Percentiles rank a stretch among this genome's conserved stretches.
Evolutionary conservation across 345 rosid species (phyloP).

Genomic region (Brassica cretica): DNA sequence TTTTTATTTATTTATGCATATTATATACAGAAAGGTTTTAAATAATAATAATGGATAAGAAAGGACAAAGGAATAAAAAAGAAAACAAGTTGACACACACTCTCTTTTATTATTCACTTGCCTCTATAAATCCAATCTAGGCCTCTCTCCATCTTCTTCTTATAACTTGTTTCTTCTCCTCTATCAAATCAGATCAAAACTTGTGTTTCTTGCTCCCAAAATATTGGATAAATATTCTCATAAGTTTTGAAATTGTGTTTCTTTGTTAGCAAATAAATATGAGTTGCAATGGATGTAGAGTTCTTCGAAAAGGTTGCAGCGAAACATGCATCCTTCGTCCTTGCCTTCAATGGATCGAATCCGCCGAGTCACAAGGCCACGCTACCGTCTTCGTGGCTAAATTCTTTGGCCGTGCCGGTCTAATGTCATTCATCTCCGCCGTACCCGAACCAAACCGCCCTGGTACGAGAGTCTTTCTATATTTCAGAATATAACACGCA

Average conservation of each 20-base stretch:
- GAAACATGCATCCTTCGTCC: conserved; percentile 90
- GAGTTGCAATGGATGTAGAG: conserved; percentile 99
- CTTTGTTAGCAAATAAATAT: background rate
- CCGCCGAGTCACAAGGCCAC: conserved; percentile 87
- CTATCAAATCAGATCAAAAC: conserved; percentile 10
- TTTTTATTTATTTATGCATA: background rate
- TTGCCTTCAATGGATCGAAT: conserved; percentile 88
- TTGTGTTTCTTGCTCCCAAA: background rate
- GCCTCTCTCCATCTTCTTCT: conserved; percentile 24
- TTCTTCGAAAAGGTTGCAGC: conserved; percentile 90
- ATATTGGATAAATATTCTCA: conserved; percentile 14
- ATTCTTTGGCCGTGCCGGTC: conserved; percentile 96
- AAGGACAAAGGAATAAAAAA: conserved; percentile 37
- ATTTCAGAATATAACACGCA: background rate
- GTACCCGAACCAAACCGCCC: conserved; percentile 86
- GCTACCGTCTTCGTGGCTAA: conserved; percentile 96
- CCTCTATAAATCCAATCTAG: conserved; percentile 28
- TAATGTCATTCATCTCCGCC: conserved; percentile 93
- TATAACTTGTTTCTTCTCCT: conserved; percentile 12
- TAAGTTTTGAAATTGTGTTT: background rate
- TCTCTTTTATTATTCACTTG: conserved; percentile 33
- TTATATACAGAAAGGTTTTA: background rate
- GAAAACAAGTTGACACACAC: conserved; percentile 39
- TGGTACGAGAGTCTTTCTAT: conserved; percentile 41
- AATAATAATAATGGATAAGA: conserved; percentile 4